Conservation (phyloP, 805 yeast species). For the Komagataella pseudopastoris region DNA sequence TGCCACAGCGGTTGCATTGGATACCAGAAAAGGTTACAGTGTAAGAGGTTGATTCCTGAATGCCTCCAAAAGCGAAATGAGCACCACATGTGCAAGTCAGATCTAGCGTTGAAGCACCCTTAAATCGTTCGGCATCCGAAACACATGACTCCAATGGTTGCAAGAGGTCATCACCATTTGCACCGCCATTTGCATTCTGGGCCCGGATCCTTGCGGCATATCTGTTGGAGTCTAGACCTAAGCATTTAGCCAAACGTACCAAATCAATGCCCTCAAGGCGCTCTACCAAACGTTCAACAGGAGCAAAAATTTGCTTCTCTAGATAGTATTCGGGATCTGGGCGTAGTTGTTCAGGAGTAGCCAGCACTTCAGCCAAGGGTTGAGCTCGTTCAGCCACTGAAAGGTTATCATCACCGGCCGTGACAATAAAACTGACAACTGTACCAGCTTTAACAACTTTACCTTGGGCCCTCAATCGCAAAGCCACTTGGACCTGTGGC, state of each 20-base stretch:
- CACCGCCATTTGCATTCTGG: constrained; percentile 7
- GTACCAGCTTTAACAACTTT: constrained; percentile 80
- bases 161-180: constrained; percentile 24
- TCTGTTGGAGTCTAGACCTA: constrained; percentile 66
- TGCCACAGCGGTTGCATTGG: constrained; percentile 49
- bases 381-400: constrained; percentile 73
- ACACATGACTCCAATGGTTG: constrained; percentile 74
- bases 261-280: constrained; percentile 80
- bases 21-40: constrained; percentile 56
- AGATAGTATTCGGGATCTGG: constrained; percentile 75
- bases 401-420: constrained; percentile 29
- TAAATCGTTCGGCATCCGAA: constrained; percentile 72
- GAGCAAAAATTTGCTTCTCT: constrained; percentile 82
- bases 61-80: constrained; percentile 60
- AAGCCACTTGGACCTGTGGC: constrained; percentile 79
- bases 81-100: constrained; percentile 54
- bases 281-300: constrained; percentile 77
- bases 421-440: constrained; percentile 78
- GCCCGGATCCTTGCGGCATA: constrained; percentile 32
- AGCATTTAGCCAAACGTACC: constrained; percentile 57
- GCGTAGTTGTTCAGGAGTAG: constrained; percentile 30
- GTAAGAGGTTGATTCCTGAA: constrained; percentile 49
- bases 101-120: constrained; percentile 39
- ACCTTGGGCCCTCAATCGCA: constrained; percentile 68
- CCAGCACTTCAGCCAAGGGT: constrained; percentile 60